These are phyloP conservation scores for Mycocentrospora acerina DNA, from an alignment of 2,329 filamentous ascomycete genomes.

Conservation along the genomic window DNA sequence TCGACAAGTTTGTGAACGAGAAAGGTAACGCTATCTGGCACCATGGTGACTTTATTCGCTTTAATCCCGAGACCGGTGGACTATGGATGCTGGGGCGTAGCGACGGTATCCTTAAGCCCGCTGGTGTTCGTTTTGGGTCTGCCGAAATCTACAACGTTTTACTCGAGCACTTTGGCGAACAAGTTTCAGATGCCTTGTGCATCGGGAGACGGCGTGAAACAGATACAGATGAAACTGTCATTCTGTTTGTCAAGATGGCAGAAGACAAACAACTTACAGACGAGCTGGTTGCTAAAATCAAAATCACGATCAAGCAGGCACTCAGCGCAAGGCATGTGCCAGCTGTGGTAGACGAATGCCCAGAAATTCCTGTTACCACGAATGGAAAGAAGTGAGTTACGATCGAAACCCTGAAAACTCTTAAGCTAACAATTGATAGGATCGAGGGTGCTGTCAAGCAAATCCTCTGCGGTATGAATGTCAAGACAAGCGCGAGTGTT, in stretches of 20 bases:
- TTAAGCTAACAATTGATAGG: conserved; percentile 45
- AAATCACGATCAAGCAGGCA: conserved; percentile 69
- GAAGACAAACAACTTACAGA: conserved; percentile 58
- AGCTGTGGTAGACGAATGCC: conserved; percentile 75
- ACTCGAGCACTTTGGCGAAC: conserved; percentile 73
- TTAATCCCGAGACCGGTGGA: conserved; percentile 71
- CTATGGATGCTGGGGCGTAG: conserved; percentile 89
- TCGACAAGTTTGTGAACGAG: conserved; percentile 70
- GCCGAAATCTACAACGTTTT: conserved; percentile 98
- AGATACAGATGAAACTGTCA: conserved; percentile 82
- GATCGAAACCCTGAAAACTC: not conserved
- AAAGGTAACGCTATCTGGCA: conserved; percentile 68
- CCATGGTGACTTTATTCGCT: conserved; percentile 85
- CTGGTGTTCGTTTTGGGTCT: conserved; percentile 86
- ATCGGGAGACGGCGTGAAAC: conserved; percentile 71
- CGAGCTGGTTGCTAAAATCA: conserved; percentile 65
- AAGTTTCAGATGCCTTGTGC: conserved; percentile 84
- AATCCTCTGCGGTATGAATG: conserved; percentile 81
- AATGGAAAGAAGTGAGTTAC: conserved; percentile 88
- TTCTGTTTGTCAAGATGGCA: conserved; percentile 81
- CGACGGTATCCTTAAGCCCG: conserved; percentile 90
- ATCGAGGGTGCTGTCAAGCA: conserved; percentile 97
- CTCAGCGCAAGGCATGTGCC: conserved; percentile 90
- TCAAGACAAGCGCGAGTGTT: conserved; percentile 91
- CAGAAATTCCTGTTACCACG: conserved; percentile 84